Conservation (phyloP, 441 rosid genomes). For the Adansonia madagascariensis region DNA sequence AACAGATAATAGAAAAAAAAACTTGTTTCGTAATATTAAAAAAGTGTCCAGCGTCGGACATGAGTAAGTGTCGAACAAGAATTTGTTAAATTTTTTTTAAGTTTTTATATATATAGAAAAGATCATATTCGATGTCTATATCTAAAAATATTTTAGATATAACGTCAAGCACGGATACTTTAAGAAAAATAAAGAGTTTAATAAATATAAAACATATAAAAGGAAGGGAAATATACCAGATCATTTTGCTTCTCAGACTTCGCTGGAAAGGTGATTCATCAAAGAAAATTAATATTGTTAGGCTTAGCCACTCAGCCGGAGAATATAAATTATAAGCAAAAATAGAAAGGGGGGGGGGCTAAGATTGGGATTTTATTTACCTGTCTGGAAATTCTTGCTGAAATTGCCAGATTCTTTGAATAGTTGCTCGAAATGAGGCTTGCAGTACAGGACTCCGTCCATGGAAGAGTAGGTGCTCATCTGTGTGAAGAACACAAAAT, state of each 20-base stretch:
- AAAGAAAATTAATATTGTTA: conserved; percentile 14
- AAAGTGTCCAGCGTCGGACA: no score
- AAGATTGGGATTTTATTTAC: conserved; percentile 33
- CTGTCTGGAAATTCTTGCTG: conserved; percentile 87
- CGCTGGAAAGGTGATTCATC: conserved; percentile 42
- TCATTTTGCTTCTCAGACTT: conserved; percentile 66
- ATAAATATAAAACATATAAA: not conserved
- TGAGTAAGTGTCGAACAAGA: no score
- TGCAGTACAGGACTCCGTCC: conserved; percentile 96
- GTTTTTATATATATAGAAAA: no score
- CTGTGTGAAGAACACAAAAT: conserved; percentile 31
- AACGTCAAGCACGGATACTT: not conserved
- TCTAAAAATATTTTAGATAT: no score
- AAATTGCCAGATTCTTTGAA: conserved; percentile 95
- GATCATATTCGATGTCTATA: no score
- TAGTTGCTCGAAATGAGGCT: conserved; percentile 91
- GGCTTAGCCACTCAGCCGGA: not conserved
- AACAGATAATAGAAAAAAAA: not conserved
- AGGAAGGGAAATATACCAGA: conserved; percentile 45
- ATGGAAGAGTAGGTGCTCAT: conserved; percentile 96
- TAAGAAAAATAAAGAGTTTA: not conserved
- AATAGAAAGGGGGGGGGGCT: not conserved
- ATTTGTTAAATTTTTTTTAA: no score
- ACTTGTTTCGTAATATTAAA: not conserved
- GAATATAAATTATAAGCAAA: not conserved